Evolutionary conservation across 1,284 basidiomycete genomes (phyloP), one percentile per base, ranked within the genome.

Genomic region (Pascua sp.): DNA sequence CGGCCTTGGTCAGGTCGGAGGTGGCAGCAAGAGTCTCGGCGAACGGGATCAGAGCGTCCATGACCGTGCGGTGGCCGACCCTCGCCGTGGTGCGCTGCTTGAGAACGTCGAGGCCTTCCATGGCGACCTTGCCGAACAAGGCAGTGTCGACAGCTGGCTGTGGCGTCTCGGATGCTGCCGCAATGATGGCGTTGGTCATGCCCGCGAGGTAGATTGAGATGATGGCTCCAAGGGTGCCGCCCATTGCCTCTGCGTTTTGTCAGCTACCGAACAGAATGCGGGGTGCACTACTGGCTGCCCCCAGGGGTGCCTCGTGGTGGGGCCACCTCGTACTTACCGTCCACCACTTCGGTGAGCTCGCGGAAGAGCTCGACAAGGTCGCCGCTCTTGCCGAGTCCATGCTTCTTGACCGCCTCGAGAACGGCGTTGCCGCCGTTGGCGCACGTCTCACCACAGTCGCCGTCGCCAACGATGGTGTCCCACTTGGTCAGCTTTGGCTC

Each of bases 11-110:
- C 42, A 79, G 57, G 51, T 74, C 68, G 11, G 70, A 69, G 0
- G 66, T 68, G 17, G 55, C 42, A 4, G 71, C 65, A 37, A 78
- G 67, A 11, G 74, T 71, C 49, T 76, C 68, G 18, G 72, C 74
- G 61, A 80, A 80, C 7, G 79, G 75, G 32, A 77, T 75, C n/a
- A 80, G 67, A 8, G 79, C 75, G 64, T 80, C 79, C 70, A 80
- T 77, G 48, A 80, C 70, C 37, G 79, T 80, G 38, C 79, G 65
- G 58, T 79, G 78, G 8, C 78, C 78, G 2, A 70, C 69, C n/a
- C 79, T 65, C 8, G 79, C 79, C 32, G 72, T 68, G 38, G 78
- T 79, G 56, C 78, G 77, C 53, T 71, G 69, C 62, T 77, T 72
- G 24, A 78, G 65, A 5, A 67, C 68, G 36, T 73, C 72, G 40